Conservation (phyloP, 2,329 filamentous ascomycete genomes). For the Trichoderma sp. region DNA sequence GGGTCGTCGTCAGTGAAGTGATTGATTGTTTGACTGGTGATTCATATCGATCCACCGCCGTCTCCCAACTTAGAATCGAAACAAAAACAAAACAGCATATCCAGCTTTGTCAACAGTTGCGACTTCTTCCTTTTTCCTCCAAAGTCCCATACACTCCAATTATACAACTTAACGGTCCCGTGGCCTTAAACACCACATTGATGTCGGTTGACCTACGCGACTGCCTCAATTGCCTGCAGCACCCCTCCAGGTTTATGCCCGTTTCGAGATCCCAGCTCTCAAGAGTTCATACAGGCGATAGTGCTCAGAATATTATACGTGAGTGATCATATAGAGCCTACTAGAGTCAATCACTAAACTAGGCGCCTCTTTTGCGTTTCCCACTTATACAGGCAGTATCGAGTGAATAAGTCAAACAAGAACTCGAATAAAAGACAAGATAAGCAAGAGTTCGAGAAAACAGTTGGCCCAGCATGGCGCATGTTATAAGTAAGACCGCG, state of each 20-base stretch:
- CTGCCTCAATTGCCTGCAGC: conserved; percentile 55
- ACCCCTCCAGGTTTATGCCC: conserved; percentile 57
- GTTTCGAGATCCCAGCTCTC: conserved; percentile 55
- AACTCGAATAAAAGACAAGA: neutral
- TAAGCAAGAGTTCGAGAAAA: neutral
- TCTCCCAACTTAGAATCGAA: neutral
- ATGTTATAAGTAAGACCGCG: conserved; percentile 18
- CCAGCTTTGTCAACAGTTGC: neutral
- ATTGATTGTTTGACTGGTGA: conserved; percentile 21
- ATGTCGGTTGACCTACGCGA: conserved; percentile 59
- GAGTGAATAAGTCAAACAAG: conserved; percentile 10
- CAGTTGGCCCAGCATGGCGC: conserved; percentile 15
- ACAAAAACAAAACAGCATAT: neutral
- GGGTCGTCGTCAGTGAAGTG: conserved; percentile 21
- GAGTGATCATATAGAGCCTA: conserved; percentile 24
- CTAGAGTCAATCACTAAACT: conserved; percentile 4
- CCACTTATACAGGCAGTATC: conserved; percentile 10
- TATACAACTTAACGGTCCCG: conserved; percentile 3
- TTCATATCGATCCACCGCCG: conserved; percentile 1
- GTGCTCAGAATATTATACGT: conserved; percentile 53
- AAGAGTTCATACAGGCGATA: conserved; percentile 54
- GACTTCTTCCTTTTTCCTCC: neutral
- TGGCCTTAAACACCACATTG: conserved; percentile 44
- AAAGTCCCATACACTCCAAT: neutral
- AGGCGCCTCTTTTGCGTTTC: neutral